phyloP scores from a whole-genome alignment of 495 filamentous ascomycete species.

The Talaromyces borbonicus region DNA sequence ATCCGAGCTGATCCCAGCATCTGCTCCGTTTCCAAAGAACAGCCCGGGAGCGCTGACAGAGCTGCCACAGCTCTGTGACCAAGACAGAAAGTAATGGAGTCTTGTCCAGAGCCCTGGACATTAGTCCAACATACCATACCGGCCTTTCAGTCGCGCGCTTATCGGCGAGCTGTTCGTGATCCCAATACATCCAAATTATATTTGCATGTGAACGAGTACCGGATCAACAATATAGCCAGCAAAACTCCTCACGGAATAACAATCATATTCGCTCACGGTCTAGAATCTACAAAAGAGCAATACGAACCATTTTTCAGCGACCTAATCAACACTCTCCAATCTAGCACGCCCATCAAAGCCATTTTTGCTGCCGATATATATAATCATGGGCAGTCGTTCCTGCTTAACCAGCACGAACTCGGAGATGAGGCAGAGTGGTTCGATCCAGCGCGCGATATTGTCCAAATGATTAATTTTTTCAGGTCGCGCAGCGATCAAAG shows the following conservation, averaged over 20 bases:
- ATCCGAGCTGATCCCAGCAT: too few species aligned
- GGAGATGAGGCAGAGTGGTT: conserved; percentile 28
- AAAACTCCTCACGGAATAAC: conserved; percentile 24
- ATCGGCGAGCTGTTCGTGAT: conserved; percentile 10
- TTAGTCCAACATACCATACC: conserved; percentile 13
- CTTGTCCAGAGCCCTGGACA: conserved; percentile 8
- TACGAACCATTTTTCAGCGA: conserved; percentile 41
- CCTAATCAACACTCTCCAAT: conserved; percentile 16
- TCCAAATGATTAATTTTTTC: conserved; percentile 38
- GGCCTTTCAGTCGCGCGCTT: conserved; percentile 16
- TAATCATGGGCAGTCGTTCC: conserved; percentile 25
- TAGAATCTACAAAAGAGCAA: conserved; percentile 36
- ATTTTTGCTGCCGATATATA: conserved; percentile 36
- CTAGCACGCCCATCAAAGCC: conserved; percentile 18
- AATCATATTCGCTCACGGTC: conserved; percentile 37
- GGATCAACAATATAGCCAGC: conserved; percentile 15
- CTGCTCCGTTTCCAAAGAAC: too few species aligned
- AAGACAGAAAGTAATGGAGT: background rate
- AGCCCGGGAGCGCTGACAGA: background rate
- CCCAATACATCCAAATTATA: conserved; percentile 14
- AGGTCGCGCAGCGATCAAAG: background rate
- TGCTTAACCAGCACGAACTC: conserved; percentile 12
- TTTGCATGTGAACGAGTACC: conserved; percentile 37
- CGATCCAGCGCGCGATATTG: conserved; percentile 37
- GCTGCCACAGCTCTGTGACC: too few species aligned